Evolutionary conservation across 208 protist genomes (phyloP), one percentile per base, ranked within the genome.

Genomic region (Leishmania turanica): DNA sequence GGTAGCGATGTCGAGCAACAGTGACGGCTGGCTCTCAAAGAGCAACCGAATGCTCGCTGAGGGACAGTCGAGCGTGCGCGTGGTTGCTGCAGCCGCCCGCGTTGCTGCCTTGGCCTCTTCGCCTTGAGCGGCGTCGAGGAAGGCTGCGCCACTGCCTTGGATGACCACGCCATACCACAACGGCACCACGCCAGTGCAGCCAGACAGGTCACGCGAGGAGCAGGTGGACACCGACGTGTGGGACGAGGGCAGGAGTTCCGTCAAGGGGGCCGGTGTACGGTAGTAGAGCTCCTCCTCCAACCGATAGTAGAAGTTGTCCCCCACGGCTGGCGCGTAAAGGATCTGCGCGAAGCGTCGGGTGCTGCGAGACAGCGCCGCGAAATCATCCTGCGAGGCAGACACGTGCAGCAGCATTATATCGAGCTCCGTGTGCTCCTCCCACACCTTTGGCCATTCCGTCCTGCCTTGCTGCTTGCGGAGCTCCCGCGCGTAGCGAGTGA

Each of bases 341-440:
- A 76, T 68, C 69, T 81, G 31, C 24, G 77, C 72, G 6, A 81
- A 79, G 47, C 71, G 75, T 1, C 74, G 77, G 21, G 81, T 78
- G 78, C 62, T 65, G 69, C 68, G 70, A 34, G 79, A 78, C 9
- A 91, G 72, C 34, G 69, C 34, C 51, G 69, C 56, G 66, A 91
- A 89, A 84, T 89, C 85, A 42, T 85, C 77, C 47, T 90, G 80
- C 31, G 83, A 70, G 64, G 82, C 85, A 13, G 89, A 87, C 42
- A 93, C 51, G 74, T 93, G 89, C 54, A 93, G 78, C 3, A 91
- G 82, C 72, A 93, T 73, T 62, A 93, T 37, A 24, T 86, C 87
- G 40, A 78, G 80, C 37, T 76, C 87, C 47, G 64, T 71, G 24
- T 45, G n/a, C 19, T 37, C 75, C 6, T 70, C 51, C 83, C 79